Conservation (phyloP, 352 stramenopile genomes). For the Halophytophthora batemanensis region DNA sequence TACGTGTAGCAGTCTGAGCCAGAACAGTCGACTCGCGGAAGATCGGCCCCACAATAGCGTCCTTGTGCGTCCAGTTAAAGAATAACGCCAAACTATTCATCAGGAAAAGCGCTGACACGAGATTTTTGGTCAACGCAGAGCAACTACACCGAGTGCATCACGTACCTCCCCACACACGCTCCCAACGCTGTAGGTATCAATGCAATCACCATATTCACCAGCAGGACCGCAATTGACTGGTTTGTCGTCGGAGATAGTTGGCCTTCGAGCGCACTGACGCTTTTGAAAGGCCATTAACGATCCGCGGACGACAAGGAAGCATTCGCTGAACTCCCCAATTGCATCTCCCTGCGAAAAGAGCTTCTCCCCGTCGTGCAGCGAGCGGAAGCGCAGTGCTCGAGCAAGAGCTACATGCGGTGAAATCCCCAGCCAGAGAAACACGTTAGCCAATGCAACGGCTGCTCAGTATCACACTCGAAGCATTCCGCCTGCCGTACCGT, state of each 20-base stretch:
- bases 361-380: conserved; percentile 38
- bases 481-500: no score
- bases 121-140: no score
- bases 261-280: conserved; percentile 9
- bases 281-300: conserved; percentile 44
- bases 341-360: conserved; percentile 38
- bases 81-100: no score
- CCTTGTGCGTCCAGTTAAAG: no score
- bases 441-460: no score
- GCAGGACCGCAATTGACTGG: conserved; percentile 9
- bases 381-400: conserved; percentile 26
- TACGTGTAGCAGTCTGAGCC: conserved; percentile 42
- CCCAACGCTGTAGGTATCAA: conserved; percentile 32
- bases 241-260: background rate
- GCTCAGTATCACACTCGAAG: no score
- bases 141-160: conserved; percentile 2
- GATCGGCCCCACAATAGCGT: conserved; percentile 27
- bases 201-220: conserved; percentile 34
- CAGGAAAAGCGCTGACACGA: no score
- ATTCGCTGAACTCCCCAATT: conserved; percentile 32
- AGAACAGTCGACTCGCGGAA: conserved; percentile 36
- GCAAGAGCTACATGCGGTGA: background rate
- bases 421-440: background rate
- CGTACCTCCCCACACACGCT: conserved; percentile 43
- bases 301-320: conserved; percentile 39